Evolutionary conservation across 225 moss, liverwort and hornwort species (phyloP).

Genomic region (Pleurozium schreberi): DNA sequence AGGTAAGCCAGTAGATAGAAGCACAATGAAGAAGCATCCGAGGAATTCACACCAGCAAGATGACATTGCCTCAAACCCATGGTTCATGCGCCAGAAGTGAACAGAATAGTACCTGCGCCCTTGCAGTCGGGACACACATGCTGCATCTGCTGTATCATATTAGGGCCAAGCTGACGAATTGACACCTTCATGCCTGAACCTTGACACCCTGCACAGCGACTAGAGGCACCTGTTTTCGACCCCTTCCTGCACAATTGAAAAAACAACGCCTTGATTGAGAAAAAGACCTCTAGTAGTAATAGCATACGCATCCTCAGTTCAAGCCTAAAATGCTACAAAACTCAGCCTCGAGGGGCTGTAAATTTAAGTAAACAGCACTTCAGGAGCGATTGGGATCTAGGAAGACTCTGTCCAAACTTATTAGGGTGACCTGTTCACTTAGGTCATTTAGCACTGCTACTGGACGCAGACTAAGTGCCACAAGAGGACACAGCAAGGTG

Average conservation of each 20-base stretch:
- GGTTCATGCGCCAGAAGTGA: neutral
- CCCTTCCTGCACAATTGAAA: constrained; percentile 51
- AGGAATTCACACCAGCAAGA: no score
- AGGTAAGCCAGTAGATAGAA: neutral
- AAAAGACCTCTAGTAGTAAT: neutral
- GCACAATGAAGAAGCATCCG: neutral
- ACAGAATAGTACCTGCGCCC: constrained; percentile 40
- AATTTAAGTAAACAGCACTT: neutral
- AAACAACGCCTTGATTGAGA: neutral
- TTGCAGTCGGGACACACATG: constrained; percentile 80
- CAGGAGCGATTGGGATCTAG: neutral
- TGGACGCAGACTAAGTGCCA: neutral
- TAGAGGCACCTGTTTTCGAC: constrained; percentile 76
- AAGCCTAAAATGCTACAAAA: neutral
- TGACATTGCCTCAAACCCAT: neutral
- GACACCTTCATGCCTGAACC: constrained; percentile 94
- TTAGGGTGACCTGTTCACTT: neutral
- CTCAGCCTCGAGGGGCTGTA: neutral
- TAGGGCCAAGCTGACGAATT: constrained; percentile 80
- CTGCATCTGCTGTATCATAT: constrained; percentile 97
- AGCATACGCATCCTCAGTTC: neutral
- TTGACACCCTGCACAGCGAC: constrained; percentile 74
- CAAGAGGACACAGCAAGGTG: no score
- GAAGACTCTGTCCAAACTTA: neutral
- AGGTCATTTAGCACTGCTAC: neutral